Evolutionary conservation across 2,329 filamentous ascomycete genomes (phyloP).

Genomic region (Microsporum ferrugineum): DNA sequence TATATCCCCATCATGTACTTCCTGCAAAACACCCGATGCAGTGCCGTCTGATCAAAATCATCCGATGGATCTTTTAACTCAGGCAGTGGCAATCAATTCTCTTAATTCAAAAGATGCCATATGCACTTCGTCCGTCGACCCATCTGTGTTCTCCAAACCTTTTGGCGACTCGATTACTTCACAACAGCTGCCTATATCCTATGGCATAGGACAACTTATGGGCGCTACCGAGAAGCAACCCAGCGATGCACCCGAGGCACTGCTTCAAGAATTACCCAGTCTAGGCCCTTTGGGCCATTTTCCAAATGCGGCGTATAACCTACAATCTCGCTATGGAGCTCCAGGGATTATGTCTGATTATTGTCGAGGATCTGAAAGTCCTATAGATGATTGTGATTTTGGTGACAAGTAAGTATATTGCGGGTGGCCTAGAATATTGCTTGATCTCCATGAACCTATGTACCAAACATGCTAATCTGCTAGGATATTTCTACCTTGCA

Average conservation of each 20-base stretch:
- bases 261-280: neutral
- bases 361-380: neutral
- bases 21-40: neutral
- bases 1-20: neutral
- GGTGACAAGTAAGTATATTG: neutral
- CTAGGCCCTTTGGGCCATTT: neutral
- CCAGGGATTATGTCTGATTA: neutral
- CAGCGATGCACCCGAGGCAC: neutral
- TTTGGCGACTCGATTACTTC: neutral
- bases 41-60: neutral
- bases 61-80: neutral
- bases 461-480: constrained; percentile 8
- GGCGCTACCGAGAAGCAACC: neutral
- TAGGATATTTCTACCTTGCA: constrained; percentile 1
- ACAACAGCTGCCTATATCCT: neutral
- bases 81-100: neutral
- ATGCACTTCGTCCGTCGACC: neutral
- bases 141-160: neutral
- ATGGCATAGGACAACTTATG: neutral
- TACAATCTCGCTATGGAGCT: neutral
- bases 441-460: constrained; percentile 10
- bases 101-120: neutral
- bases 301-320: neutral
- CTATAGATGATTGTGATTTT: neutral
- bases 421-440: neutral